Conservation (phyloP, 208 protist genomes). For the Leishmania mexicana region DNA sequence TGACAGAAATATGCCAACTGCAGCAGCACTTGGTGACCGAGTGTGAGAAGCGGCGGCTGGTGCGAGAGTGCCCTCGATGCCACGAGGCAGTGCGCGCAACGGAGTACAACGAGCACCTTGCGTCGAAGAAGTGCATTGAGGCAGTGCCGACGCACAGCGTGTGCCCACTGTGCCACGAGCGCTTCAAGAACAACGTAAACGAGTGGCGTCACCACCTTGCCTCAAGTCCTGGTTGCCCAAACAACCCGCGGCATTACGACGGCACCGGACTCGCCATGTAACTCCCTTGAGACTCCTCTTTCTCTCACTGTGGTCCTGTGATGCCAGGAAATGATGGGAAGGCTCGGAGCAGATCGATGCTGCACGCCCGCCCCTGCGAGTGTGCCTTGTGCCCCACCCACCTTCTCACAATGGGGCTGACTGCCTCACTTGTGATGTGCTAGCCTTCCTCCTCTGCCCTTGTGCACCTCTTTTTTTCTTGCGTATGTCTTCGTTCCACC, state of each 20-base stretch:
- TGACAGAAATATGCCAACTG: slow-evolving; percentile 89
- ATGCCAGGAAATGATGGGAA: neutral
- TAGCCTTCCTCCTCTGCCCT: neutral
- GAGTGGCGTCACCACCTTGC: slow-evolving; percentile 86
- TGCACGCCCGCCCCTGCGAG: neutral
- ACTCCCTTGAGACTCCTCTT: neutral
- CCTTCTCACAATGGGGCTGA: neutral
- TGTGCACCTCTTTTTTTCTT: neutral
- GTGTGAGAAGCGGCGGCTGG: slow-evolving; percentile 70
- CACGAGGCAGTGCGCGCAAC: slow-evolving; percentile 82
- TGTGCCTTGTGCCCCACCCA: neutral
- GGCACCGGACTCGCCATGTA: slow-evolving; percentile 44
- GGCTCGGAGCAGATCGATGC: neutral
- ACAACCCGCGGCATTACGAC: slow-evolving; percentile 88
- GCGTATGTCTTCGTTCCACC: neutral
- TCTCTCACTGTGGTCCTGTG: neutral
- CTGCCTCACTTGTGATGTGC: neutral
- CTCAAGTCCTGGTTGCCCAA: slow-evolving; percentile 74
- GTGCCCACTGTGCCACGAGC: slow-evolving; percentile 86
- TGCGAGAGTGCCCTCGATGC: slow-evolving; percentile 90
- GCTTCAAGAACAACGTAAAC: slow-evolving; percentile 62
- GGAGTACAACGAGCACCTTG: slow-evolving; percentile 78
- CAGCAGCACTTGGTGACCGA: slow-evolving; percentile 90
- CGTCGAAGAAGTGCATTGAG: slow-evolving; percentile 68
- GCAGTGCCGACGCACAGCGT: slow-evolving; percentile 68